Conservation (phyloP, 129 eudicot species). For the Helianthus tuberosus region DNA sequence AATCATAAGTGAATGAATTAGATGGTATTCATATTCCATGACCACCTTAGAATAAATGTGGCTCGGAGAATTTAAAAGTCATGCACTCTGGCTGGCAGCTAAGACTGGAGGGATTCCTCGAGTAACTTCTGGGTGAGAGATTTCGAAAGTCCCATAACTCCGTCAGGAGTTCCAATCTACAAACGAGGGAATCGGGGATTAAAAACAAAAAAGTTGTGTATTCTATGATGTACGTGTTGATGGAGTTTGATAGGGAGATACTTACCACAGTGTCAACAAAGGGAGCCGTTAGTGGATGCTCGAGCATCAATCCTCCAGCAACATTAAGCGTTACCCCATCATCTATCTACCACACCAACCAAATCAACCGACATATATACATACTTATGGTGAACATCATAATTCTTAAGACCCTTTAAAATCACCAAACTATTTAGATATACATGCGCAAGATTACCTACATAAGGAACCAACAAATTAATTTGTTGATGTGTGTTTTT, state of each 20-base stretch:
- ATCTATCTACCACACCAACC: constrained; percentile 51
- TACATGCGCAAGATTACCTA: too few species aligned
- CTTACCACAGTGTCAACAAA: constrained; percentile 87
- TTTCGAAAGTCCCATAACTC: constrained; percentile 92
- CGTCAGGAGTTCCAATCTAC: constrained; percentile 79
- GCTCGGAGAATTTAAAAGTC: background rate
- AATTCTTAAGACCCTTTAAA: too few species aligned
- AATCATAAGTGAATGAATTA: constrained; percentile 1
- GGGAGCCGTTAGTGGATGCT: constrained; percentile 85
- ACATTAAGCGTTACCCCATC: constrained; percentile 78
- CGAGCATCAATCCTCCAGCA: constrained; percentile 95
- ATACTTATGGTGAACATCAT: background rate
- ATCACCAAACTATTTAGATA: too few species aligned
- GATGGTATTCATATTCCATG: constrained; percentile 11
- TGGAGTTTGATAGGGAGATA: constrained; percentile 27
- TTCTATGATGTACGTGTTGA: background rate
- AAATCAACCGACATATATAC: background rate
- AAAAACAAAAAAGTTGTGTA: background rate
- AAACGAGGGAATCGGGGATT: background rate
- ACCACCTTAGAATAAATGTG: constrained; percentile 18
- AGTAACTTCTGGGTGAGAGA: constrained; percentile 70
- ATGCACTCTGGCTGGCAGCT: constrained; percentile 6
- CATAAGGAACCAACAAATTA: too few species aligned
- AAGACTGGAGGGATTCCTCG: constrained; percentile 59
- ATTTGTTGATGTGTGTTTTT: too few species aligned